phyloP scores from a whole-genome alignment of 1,284 basidiomycete species.

The Kalmanozyma brasiliensis region DNA sequence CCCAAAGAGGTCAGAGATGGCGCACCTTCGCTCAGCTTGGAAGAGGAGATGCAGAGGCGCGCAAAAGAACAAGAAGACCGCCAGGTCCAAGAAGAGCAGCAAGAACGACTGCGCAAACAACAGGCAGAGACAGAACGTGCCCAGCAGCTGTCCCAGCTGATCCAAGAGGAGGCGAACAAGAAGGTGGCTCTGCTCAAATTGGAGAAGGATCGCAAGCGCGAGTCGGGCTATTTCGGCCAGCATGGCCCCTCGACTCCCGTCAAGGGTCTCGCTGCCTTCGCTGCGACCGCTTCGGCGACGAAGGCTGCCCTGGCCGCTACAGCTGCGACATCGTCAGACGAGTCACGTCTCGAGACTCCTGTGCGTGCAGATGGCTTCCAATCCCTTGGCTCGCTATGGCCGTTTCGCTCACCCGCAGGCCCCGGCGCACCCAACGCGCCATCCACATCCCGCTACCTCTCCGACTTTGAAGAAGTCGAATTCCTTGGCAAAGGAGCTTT shows the following conservation, averaged over 20 bases:
- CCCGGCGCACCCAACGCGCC: slow-evolving; percentile 20
- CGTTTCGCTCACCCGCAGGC: slow-evolving; percentile 44
- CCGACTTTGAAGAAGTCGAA: slow-evolving; percentile 67
- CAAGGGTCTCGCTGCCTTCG: slow-evolving; percentile 8
- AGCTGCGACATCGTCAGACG: slow-evolving; percentile 6
- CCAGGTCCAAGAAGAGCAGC: slow-evolving; percentile 27
- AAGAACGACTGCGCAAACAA: slow-evolving; percentile 33
- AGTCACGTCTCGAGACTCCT: slow-evolving; percentile 39
- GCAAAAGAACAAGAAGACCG: slow-evolving; percentile 51
- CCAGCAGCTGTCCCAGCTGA: slow-evolving; percentile 53
- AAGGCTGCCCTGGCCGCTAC: slow-evolving; percentile 4
- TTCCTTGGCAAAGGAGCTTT: slow-evolving; percentile 84
- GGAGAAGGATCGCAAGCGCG: slow-evolving; percentile 49
- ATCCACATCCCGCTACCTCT: slow-evolving; percentile 59
- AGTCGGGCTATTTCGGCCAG: slow-evolving; percentile 34
- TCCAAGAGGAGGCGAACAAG: slow-evolving; percentile 54
- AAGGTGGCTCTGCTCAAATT: slow-evolving; percentile 50
- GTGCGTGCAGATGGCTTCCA: slow-evolving; percentile 17
- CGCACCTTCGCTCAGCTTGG: slow-evolving; percentile 53
- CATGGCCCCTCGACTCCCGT: slow-evolving; percentile 24
- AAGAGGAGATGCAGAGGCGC: slow-evolving; percentile 62
- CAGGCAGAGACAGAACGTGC: slow-evolving; percentile 52
- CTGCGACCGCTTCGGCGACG: slow-evolving; percentile 1
- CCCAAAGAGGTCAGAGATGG: slow-evolving; percentile 39
- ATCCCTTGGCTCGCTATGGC: slow-evolving; percentile 60